phyloP scores from a whole-genome alignment of 1,284 basidiomycete species.

The Tilletia indica region DNA sequence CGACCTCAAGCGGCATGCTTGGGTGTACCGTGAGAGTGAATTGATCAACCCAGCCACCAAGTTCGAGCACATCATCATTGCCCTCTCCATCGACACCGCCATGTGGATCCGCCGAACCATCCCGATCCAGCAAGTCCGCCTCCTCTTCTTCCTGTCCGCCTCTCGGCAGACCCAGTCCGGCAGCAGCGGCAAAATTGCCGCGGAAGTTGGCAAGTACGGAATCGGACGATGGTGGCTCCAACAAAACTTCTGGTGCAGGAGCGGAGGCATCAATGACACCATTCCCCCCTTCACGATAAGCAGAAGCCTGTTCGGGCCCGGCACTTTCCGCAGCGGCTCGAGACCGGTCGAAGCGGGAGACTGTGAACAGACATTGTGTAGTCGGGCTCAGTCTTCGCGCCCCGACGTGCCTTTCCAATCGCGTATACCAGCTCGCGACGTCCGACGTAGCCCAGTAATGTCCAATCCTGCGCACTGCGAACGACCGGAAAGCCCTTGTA shows the following conservation, averaged over 20 bases:
- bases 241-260: constrained; percentile 7
- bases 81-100: constrained; percentile 40
- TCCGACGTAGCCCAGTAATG: constrained; percentile 82
- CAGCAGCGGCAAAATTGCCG: constrained; percentile 11
- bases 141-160: constrained; percentile 15
- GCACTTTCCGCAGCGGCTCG: no score
- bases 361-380: constrained; percentile 44
- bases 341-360: constrained; percentile 13
- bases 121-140: constrained; percentile 23
- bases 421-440: constrained; percentile 81
- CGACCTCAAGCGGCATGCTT: constrained; percentile 87
- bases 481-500: constrained; percentile 93
- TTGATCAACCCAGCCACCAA: constrained; percentile 48
- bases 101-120: constrained; percentile 29
- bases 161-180: constrained; percentile 3
- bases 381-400: constrained; percentile 30
- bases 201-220: constrained; percentile 1
- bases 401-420: constrained; percentile 64
- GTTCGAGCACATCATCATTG: constrained; percentile 38
- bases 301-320: no score
- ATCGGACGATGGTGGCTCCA: constrained; percentile 3
- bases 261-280: neutral
- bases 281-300: neutral
- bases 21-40: constrained; percentile 68
- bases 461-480: constrained; percentile 60